These are phyloP conservation scores for Astrothelium subdiscretum DNA, from an alignment of 495 filamentous ascomycete genomes.

Conservation along the genomic window DNA sequence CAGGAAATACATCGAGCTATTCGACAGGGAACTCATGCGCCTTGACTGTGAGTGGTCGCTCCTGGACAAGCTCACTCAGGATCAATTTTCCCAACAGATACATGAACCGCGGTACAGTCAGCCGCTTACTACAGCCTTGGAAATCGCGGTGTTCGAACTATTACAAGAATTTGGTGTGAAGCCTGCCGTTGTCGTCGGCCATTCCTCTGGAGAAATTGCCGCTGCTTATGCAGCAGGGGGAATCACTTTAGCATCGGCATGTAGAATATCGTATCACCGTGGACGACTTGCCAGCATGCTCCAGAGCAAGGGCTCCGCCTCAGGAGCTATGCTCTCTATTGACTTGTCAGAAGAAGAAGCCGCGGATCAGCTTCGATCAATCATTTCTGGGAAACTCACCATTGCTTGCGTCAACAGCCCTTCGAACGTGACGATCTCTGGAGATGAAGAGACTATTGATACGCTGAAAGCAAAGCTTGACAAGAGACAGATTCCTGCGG, in stretches of 20 bases:
- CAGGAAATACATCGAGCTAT: not conserved
- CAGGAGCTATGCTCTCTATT: conserved; percentile 18
- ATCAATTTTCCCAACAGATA: conserved; percentile 10
- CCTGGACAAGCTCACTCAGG: conserved; percentile 10
- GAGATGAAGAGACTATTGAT: conserved; percentile 15
- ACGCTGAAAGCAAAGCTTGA: not conserved
- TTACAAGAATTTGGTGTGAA: conserved; percentile 19
- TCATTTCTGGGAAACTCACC: not conserved
- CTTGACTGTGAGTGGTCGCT: conserved; percentile 1
- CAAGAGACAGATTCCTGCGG: not conserved
- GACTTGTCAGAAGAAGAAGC: conserved; percentile 1
- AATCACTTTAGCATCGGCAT: conserved; percentile 35
- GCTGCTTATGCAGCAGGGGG: conserved; percentile 48
- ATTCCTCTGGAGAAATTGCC: conserved; percentile 54
- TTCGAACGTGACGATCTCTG: conserved; percentile 22
- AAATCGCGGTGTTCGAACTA: conserved; percentile 18
- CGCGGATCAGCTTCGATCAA: not conserved
- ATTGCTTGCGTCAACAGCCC: conserved; percentile 30
- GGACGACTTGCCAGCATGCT: conserved; percentile 9
- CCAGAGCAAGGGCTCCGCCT: not conserved
- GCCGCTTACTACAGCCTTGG: conserved; percentile 19
- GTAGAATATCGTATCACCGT: conserved; percentile 30
- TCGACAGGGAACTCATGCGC: not conserved
- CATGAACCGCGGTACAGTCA: conserved; percentile 10
- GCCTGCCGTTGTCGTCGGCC: conserved; percentile 38